Conservation (phyloP, 768 basidiomycete genomes). For the Serendipita sp. region DNA sequence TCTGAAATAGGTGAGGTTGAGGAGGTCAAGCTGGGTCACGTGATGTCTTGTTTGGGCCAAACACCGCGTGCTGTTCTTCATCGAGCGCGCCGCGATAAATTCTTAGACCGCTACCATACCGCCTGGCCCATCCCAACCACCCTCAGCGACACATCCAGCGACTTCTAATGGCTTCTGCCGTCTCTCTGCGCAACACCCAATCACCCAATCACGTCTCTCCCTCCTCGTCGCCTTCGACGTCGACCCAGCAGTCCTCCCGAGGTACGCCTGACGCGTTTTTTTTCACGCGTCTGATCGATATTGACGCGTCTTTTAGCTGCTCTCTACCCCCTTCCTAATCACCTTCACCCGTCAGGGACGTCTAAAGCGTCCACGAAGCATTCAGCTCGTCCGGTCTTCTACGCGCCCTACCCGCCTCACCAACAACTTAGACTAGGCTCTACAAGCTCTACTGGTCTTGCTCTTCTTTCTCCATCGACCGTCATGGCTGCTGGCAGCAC, state of each 20-base stretch:
- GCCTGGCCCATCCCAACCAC: not conserved
- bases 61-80: no score
- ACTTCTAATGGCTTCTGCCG: constrained; percentile 1
- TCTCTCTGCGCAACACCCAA: not conserved
- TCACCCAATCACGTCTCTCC: not conserved
- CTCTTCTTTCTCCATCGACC: no score
- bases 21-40: not conserved
- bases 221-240: not conserved
- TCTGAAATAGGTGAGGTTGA: no score
- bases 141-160: not conserved
- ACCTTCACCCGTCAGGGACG: not conserved
- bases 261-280: constrained; percentile 5
- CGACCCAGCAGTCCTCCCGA: not conserved
- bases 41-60: not conserved
- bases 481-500: not conserved
- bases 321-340: not conserved
- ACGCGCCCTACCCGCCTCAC: not conserved
- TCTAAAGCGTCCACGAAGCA: not conserved
- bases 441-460: not conserved
- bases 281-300: not conserved
- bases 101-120: not conserved
- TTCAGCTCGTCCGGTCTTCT: not conserved
- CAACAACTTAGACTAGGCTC: not conserved
- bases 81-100: not conserved
- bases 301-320: not conserved